Evolutionary conservation across 345 rosid genomes (phyloP).

Genomic region (Camelina sativa): DNA sequence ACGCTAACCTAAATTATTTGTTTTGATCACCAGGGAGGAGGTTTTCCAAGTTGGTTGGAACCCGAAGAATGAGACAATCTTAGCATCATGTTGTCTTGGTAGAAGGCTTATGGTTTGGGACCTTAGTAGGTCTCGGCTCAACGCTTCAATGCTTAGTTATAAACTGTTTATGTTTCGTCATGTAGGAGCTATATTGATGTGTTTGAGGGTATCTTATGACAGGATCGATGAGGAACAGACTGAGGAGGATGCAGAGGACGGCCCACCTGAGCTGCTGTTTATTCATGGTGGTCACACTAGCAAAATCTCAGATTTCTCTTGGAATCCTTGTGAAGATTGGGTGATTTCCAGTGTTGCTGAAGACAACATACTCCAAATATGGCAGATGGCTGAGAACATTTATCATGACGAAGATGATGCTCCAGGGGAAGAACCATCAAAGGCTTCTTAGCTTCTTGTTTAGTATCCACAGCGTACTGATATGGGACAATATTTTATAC

Average conservation of each 20-base stretch:
- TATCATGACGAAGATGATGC: conserved; percentile 96
- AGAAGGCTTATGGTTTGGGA: conserved; percentile 99
- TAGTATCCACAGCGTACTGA: conserved; percentile 6
- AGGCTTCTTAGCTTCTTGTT: conserved; percentile 47
- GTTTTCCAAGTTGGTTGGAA: conserved; percentile 99
- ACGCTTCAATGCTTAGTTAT: conserved; percentile 15
- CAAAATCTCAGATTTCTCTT: conserved; percentile 96
- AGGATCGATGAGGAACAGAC: conserved; percentile 85
- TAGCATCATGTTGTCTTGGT: conserved; percentile 99
- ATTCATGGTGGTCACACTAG: conserved; percentile 99
- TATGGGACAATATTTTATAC: conserved; percentile 21
- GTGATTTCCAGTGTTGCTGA: conserved; percentile 95
- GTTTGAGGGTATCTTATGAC: conserved; percentile 28
- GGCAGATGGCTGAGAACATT: conserved; percentile 99
- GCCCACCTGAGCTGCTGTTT: conserved; percentile 98
- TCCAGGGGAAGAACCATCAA: conserved; percentile 77
- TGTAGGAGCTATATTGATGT: background rate
- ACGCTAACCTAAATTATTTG: conserved; percentile 15
- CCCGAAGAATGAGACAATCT: conserved; percentile 94
- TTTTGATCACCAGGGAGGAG: conserved; percentile 75
- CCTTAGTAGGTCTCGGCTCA: conserved; percentile 80
- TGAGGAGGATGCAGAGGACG: conserved; percentile 91
- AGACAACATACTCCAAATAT: conserved; percentile 97
- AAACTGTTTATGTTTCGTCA: background rate
- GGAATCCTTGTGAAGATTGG: conserved; percentile 99